phyloP scores from a whole-genome alignment of 1,284 basidiomycete species.

The Tausonia pullulans region DNA sequence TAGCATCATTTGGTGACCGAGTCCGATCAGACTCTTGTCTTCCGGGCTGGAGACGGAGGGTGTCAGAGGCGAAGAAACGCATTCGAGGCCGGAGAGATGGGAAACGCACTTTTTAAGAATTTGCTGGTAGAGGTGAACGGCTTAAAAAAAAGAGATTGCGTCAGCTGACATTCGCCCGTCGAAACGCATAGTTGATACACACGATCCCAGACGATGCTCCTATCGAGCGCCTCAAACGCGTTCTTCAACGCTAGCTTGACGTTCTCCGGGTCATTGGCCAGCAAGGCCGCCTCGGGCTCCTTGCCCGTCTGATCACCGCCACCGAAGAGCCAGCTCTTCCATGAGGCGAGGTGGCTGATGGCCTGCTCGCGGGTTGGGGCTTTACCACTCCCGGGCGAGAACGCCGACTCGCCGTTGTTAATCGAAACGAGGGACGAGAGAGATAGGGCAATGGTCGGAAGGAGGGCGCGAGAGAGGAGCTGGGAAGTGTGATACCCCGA shows the following conservation, averaged over 20 bases:
- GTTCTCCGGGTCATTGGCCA: not conserved
- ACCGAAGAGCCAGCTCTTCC: constrained; percentile 1
- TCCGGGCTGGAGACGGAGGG: no score
- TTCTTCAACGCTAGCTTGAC: not conserved
- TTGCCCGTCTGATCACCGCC: not conserved
- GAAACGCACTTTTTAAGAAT: no score
- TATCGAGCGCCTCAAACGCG: constrained; percentile 8
- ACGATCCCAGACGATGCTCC: constrained; percentile 11
- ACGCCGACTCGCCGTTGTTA: constrained; percentile 21
- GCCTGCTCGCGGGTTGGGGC: constrained; percentile 8
- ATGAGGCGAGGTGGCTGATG: not conserved
- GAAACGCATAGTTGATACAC: not conserved
- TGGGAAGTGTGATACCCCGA: constrained; percentile 71
- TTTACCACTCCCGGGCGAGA: constrained; percentile 7
- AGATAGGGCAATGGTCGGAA: constrained; percentile 74
- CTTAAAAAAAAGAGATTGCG: not conserved
- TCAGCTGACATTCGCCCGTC: not conserved
- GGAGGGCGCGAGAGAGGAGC: constrained; percentile 71
- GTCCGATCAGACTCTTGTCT: not conserved
- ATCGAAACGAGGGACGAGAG: constrained; percentile 44
- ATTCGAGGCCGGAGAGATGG: no score
- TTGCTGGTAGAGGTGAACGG: no score
- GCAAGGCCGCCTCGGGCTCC: not conserved
- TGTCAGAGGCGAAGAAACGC: no score
- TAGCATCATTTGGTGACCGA: constrained; percentile 48